Percentiles rank a stretch among this genome's conserved stretches.
Conservation (phyloP, 2,329 filamentous ascomycete genomes). For the Cercospora janseana region DNA sequence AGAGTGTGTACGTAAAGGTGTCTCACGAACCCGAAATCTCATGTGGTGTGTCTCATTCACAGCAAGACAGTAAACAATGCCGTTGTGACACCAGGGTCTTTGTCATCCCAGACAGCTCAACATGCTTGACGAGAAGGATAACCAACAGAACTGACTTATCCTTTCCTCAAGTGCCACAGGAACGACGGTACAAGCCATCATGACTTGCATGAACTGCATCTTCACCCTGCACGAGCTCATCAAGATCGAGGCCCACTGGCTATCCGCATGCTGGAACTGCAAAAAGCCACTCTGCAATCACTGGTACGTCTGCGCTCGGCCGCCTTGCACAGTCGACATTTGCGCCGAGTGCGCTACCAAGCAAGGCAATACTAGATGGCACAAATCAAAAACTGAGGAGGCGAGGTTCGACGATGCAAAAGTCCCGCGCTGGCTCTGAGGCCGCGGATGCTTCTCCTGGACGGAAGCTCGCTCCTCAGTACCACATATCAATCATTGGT, state of each 20-base stretch:
- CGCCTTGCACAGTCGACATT: not conserved
- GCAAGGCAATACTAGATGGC: not conserved
- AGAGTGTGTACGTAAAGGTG: too few species aligned
- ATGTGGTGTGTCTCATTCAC: too few species aligned
- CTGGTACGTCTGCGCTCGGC: slow-evolving; percentile 1
- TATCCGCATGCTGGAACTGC: not conserved
- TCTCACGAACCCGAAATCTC: too few species aligned
- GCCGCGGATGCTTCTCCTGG: not conserved
- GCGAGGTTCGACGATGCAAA: slow-evolving; percentile 1
- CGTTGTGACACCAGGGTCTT: too few species aligned
- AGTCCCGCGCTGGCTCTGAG: slow-evolving; percentile 6
- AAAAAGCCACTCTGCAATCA: not conserved
- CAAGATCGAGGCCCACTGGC: not conserved
- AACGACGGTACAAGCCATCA: not conserved
- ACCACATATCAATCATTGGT: not conserved
- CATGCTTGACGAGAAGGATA: too few species aligned
- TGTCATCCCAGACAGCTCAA: too few species aligned
- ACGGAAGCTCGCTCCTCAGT: not conserved
- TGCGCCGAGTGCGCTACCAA: not conserved
- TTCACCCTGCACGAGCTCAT: not conserved
- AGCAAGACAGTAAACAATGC: too few species aligned
- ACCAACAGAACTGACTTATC: too few species aligned
- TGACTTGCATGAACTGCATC: not conserved
- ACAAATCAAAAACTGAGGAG: not conserved
- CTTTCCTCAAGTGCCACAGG: not conserved